Evolutionary conservation across 2,329 filamentous ascomycete genomes (phyloP).

Genomic region (Teratosphaeria gauchensis): DNA sequence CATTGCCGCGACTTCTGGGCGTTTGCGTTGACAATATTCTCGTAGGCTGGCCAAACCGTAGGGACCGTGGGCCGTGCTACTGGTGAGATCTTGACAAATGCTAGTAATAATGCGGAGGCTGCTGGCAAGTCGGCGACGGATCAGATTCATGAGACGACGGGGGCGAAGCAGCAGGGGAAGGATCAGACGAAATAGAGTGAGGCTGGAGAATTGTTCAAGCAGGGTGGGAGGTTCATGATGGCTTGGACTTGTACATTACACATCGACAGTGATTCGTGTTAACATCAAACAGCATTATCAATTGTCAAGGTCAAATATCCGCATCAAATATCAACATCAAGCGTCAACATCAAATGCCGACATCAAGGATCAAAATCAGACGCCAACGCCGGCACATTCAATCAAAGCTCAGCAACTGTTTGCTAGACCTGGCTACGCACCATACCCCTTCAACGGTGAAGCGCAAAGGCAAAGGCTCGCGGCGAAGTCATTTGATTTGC

Average conservation of each 20-base stretch:
- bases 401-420: no score
- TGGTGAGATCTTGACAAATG: slow-evolving; percentile 1
- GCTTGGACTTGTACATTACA: no score
- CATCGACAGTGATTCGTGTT: no score
- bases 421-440: no score
- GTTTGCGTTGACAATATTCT: background rate
- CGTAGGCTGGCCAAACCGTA: background rate
- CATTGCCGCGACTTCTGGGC: no score
- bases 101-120: background rate
- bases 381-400: no score
- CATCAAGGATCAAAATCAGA: no score
- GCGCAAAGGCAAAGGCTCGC: background rate
- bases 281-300: no score
- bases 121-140: background rate
- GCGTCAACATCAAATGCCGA: no score
- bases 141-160: slow-evolving; percentile 4
- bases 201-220: background rate
- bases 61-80: background rate
- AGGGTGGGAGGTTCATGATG: background rate
- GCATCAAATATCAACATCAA: no score
- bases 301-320: no score
- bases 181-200: background rate
- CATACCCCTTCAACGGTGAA: no score
- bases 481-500: background rate
- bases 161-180: slow-evolving; percentile 4